Conservation (phyloP, 805 yeast genomes). For the Starmera dryadoides region DNA sequence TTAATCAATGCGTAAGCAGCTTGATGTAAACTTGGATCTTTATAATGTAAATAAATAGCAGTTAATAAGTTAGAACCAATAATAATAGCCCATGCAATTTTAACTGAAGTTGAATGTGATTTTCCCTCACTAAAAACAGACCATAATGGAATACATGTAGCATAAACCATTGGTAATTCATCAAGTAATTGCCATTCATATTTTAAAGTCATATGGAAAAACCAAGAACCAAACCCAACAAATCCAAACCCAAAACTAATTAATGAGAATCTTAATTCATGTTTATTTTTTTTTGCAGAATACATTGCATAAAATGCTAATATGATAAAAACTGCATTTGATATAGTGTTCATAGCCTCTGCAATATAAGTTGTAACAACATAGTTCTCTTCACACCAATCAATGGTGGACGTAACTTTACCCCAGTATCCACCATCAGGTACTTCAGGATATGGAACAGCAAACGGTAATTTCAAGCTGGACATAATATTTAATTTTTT, state of each 20-base stretch:
- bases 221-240: constrained; percentile 92
- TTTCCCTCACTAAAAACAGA: constrained; percentile 59
- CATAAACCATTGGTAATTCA: constrained; percentile 97
- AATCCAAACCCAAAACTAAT: constrained; percentile 74
- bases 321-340: constrained; percentile 54
- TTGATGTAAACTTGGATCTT: constrained; percentile 87
- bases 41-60: constrained; percentile 58
- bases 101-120: constrained; percentile 14
- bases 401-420: constrained; percentile 85
- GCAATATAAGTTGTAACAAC: constrained; percentile 82
- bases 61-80: constrained; percentile 58
- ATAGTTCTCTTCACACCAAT: constrained; percentile 98
- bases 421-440: constrained; percentile 72
- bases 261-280: constrained; percentile 65
- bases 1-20: constrained; percentile 76
- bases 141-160: constrained; percentile 94
- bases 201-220: constrained; percentile 91
- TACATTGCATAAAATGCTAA: constrained; percentile 59
- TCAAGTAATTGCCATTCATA: constrained; percentile 89
- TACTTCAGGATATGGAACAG: constrained; percentile 48
- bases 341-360: constrained; percentile 80
- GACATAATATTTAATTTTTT: too few species aligned
- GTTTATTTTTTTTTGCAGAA: constrained; percentile 49
- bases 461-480: constrained; percentile 38
- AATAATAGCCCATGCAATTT: constrained; percentile 8